Base-by-base conservation (phyloP, 805 yeast genomes). In the Candida sonorensis region DNA sequence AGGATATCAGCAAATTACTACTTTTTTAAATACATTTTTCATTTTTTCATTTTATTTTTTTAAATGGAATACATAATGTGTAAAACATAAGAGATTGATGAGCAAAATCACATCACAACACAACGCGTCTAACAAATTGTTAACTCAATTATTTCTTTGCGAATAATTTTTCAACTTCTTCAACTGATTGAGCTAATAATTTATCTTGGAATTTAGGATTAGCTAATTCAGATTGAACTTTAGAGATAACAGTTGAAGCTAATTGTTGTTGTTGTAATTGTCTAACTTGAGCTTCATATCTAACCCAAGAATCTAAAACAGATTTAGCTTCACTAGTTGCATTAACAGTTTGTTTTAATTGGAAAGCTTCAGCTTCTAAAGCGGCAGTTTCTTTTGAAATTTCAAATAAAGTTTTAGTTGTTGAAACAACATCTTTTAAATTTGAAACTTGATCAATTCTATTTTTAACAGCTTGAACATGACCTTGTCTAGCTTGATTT, bases 251-350 rank as follows among this genome's bases (percentile, higher is more conserved):
- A 37, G 87, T 55, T 57, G 82, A 67, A 48, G 94, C 77, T 54
- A 92, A 78, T 65, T 85, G 95, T 65, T 79, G 75, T 74, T 92
- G 98, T 74, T 92, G 95, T 58, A 77, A 67, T 72, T 86, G 95
- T 72, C 97, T 90, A 49, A 88, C 92, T 61, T 86, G 87, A 49
- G 85, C 81, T 73, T 92, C 98, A 66, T 83, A 84, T 77, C 97
- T 85, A 53, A 88, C 97, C 98, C 98, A 92, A 11, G 97, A 86
- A 68, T 92, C 98, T 59, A 92, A 77, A 40, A 90, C 95, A 37
- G 92, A 68, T 71, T 83, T 87, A 56, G 97, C 97, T 72, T 87
- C 95, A 42, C 69, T 51, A 37, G 94, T 90, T 48, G 87, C 75
- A 43, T 79, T 87, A 47, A 85, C 87, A 59, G 79, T 66, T 73